Conservation (phyloP, 331 rosid species). For the Acacia pycnantha region DNA sequence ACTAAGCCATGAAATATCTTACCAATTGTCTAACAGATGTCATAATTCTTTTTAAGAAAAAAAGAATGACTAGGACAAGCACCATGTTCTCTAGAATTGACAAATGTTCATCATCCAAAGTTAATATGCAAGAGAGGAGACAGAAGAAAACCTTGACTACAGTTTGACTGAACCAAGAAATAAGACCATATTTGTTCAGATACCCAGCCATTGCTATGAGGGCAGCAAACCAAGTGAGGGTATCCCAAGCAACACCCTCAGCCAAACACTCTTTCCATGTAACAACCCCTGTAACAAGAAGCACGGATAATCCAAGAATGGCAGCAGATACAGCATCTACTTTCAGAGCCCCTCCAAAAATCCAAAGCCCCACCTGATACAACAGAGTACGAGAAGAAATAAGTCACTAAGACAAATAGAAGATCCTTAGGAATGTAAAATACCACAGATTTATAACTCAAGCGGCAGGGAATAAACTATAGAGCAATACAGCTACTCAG, state of each 20-base stretch:
- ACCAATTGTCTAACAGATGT: neutral
- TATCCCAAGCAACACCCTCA: slow-evolving; percentile 98
- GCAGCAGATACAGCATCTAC: slow-evolving; percentile 95
- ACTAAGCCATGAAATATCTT: neutral
- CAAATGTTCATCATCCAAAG: slow-evolving; percentile 1
- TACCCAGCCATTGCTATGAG: slow-evolving; percentile 99
- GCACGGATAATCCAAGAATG: slow-evolving; percentile 83
- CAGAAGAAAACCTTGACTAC: slow-evolving; percentile 78
- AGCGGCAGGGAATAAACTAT: neutral
- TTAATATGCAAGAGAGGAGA: slow-evolving; percentile 10
- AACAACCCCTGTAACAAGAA: slow-evolving; percentile 87
- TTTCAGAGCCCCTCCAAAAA: slow-evolving; percentile 75
- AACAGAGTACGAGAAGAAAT: slow-evolving; percentile 13
- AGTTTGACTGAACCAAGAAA: slow-evolving; percentile 94
- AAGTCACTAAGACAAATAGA: neutral
- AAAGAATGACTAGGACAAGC: neutral
- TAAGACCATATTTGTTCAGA: slow-evolving; percentile 97
- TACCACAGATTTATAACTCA: neutral
- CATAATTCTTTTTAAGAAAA: neutral
- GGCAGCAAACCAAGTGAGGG: slow-evolving; percentile 99
- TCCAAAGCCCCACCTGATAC: slow-evolving; percentile 91
- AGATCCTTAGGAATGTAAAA: neutral
- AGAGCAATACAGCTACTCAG: neutral
- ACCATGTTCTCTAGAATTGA: slow-evolving; percentile 1
- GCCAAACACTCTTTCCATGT: slow-evolving; percentile 99